Conservation (phyloP, 441 rosid genomes). For the Gossypium davidsonii region DNA sequence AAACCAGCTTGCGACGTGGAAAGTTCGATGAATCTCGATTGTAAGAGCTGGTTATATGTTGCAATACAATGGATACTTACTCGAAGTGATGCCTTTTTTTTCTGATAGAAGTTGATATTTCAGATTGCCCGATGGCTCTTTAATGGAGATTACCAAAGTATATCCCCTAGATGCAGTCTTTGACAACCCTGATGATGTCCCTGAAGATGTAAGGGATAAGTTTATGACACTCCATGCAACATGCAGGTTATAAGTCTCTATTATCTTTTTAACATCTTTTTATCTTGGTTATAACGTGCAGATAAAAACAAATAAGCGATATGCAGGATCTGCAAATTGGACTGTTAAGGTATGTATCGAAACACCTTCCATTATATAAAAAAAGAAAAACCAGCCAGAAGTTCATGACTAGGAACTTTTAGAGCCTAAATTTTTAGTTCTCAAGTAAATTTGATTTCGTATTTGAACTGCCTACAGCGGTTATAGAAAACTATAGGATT, state of each 20-base stretch:
- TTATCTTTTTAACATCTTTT: neutral
- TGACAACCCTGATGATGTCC: slow-evolving; percentile 78
- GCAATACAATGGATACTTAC: neutral
- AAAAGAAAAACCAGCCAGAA: neutral
- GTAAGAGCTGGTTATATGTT: slow-evolving; percentile 39
- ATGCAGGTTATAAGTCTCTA: neutral
- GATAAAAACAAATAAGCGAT: slow-evolving; percentile 81
- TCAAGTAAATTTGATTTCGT: neutral
- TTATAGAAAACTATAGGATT: neutral
- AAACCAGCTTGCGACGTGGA: slow-evolving; percentile 66
- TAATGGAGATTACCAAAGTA: slow-evolving; percentile 81
- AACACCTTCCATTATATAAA: neutral
- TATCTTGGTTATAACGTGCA: slow-evolving; percentile 28
- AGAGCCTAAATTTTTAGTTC: neutral
- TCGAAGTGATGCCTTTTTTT: neutral
- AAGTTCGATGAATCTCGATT: slow-evolving; percentile 69
- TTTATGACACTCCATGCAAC: neutral
- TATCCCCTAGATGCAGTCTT: slow-evolving; percentile 90
- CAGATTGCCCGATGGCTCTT: slow-evolving; percentile 84
- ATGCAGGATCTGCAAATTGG: slow-evolving; percentile 81
- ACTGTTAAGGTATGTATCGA: slow-evolving; percentile 62
- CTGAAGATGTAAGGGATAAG: slow-evolving; percentile 67
- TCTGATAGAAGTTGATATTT: slow-evolving; percentile 17
- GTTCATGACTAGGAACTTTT: neutral
- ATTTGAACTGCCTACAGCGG: neutral